Evolutionary conservation across 495 filamentous ascomycete genomes (phyloP).

Genomic region (Trichoderma virens): DNA sequence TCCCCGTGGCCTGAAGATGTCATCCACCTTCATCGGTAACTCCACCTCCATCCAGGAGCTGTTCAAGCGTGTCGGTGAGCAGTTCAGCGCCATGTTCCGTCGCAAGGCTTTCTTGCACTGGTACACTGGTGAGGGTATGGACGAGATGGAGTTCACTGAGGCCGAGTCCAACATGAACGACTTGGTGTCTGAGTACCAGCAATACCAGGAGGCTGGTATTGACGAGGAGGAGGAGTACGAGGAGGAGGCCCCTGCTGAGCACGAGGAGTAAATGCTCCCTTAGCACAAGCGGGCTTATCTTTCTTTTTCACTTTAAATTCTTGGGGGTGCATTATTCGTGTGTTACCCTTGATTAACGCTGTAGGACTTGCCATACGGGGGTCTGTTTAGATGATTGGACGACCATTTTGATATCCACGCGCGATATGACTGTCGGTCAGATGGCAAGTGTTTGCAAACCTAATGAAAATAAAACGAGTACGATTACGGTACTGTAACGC

Average conservation of each 20-base stretch:
- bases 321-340: not conserved
- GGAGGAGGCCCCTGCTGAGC: constrained; percentile 53
- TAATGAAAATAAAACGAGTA: constrained; percentile 8
- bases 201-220: constrained; percentile 97
- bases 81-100: constrained; percentile 99
- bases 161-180: constrained; percentile 99
- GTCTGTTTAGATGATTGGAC: constrained; percentile 3
- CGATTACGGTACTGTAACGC: not conserved
- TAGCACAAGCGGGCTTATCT: not conserved
- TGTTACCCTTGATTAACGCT: not conserved
- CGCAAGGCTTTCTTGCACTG: constrained; percentile 99
- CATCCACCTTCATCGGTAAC: constrained; percentile 98
- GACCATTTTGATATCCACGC: constrained; percentile 8
- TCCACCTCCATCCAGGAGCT: constrained; percentile 99
- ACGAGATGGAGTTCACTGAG: constrained; percentile 99
- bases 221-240: constrained; percentile 60
- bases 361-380: not conserved
- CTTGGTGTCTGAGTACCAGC: constrained; percentile 99
- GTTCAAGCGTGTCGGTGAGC: constrained; percentile 99
- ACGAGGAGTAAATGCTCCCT: constrained; percentile 36
- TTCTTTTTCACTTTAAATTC: not conserved
- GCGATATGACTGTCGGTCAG: not conserved
- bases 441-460: constrained; percentile 1
- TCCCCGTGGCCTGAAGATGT: constrained; percentile 97
- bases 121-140: constrained; percentile 99